Base-by-base conservation (phyloP, 495 filamentous ascomycete genomes). In the Aspergillus hancockii region DNA sequence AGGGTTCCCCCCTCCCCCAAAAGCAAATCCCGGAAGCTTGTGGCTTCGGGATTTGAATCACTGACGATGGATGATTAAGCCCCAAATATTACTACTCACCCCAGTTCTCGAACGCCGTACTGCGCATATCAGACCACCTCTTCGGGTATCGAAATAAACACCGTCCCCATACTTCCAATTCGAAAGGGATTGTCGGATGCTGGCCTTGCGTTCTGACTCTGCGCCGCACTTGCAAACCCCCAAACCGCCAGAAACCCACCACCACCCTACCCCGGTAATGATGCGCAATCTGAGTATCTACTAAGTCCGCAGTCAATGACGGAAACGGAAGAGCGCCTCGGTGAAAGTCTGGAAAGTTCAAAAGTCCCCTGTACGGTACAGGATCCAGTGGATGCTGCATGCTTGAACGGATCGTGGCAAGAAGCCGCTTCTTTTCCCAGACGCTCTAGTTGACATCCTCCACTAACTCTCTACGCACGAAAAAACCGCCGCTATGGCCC, bases 41-140 rank as follows among this genome's bases (percentile, higher is more conserved):
- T 12, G 5, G 5, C 46, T 45, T 61, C 64, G 65, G 65, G 65
- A 64, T 67, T 67, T 67, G 65, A 22, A 41, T 54, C 47, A 21
- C 52, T 32, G 52, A 31, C 51, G 54, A 58, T 59, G 58, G 66
- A 59, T 68, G 62, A 65, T 51, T 67, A 64, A 67, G 65, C 65
- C 54, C 32, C 22, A 18, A n/a, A 28, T 28, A 28, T 7, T 34
- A 4, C 38, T 54, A 32, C 57, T 22, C 31, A 30, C 40, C 40
- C 46, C 47, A 54, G 51, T 50, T 45, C 34, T 57, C 52, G 16
- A 45, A 38, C 19, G 28, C 58, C 52, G 43, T 34, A 47, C 43
- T 47, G 43, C 51, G 51, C 59, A 63, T 63, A 63, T 68, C 66
- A 65, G 60, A 65, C 63, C 60, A 68, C 60, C 58, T 34, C 49